Base-by-base conservation (phyloP, 2,329 filamentous ascomycete species). In the Aspergillus flavus region DNA sequence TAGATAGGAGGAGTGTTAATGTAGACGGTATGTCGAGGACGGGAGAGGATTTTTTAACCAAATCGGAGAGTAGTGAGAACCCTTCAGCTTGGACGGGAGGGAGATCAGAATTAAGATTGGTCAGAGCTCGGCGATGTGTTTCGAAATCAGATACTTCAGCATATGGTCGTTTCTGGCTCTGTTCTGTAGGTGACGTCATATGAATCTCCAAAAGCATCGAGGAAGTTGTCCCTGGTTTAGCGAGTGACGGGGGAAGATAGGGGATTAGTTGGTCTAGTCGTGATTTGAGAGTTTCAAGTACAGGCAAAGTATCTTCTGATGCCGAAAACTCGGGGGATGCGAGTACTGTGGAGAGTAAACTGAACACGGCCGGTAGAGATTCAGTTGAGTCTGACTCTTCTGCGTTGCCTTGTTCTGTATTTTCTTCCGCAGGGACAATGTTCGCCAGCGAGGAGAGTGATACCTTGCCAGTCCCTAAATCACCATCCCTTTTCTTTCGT, bases 71-170 rank as follows among this genome's bases (percentile, higher is more conserved):
- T 3, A 80, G 68, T 1, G 77, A 77, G 48, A 81, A 78, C 19
- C 79, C 79, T 64, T 81, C 79, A 32, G 77, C 79, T 64, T 81
- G 79, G 1, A 81, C 75, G 0, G 79, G 79, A 5, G 77, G 76
- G 14, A 81, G 68, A 16, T 76, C 68, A 3, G 79, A 80, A 41
- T 74, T 76, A 46, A 81, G 72, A 60, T 78, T 76, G 26, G 68
- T 68, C n/a, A 81, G 64, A 16, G 78, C 79, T 62, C 78, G 77
- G 34, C 77, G 77, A 61, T 81, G 78, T 3, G 66, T 76, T 53
- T 80, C 75, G 52, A 80, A 74, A 57, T 81, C 79, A 3, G 73
- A 71, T 10, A 72, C 64, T 45, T 76, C 72, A n/a, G 69, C 56
- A 11, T 69, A 66, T 21, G 66, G 59, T 23, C 68, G 61, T 50